Evolutionary conservation across 805 yeast species (phyloP).

Genomic region (Tetrapisispora fleetii): DNA sequence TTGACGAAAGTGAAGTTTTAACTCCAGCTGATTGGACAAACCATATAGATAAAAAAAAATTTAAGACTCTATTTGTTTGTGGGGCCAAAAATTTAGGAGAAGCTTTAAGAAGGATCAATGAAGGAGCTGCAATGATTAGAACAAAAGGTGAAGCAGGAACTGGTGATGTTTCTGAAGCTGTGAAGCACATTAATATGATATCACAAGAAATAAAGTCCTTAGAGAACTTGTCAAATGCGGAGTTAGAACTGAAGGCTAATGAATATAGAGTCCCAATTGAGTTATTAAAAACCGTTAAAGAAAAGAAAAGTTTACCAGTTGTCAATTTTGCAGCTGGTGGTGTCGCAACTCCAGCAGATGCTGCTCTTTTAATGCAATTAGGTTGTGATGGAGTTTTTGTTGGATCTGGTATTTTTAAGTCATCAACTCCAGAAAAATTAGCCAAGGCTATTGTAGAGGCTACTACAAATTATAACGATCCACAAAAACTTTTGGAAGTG

Average conservation of each 20-base stretch:
- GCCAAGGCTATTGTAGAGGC: slow-evolving; percentile 73
- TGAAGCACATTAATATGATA: slow-evolving; percentile 58
- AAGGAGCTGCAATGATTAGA: slow-evolving; percentile 82
- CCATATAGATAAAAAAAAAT: slow-evolving; percentile 53
- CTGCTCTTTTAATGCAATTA: slow-evolving; percentile 71
- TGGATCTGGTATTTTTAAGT: slow-evolving; percentile 71
- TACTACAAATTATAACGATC: slow-evolving; percentile 60
- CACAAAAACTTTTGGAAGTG: slow-evolving; percentile 48
- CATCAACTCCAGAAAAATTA: slow-evolving; percentile 57
- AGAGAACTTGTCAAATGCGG: slow-evolving; percentile 32
- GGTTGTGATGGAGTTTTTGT: slow-evolving; percentile 76
- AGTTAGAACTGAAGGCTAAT: slow-evolving; percentile 42
- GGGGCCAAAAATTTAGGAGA: slow-evolving; percentile 78
- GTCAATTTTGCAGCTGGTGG: slow-evolving; percentile 88
- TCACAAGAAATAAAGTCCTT: slow-evolving; percentile 38
- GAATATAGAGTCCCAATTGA: slow-evolving; percentile 50
- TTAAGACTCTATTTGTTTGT: slow-evolving; percentile 71
- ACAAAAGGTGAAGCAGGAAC: slow-evolving; percentile 89
- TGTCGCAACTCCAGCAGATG: slow-evolving; percentile 81
- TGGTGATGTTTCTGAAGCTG: slow-evolving; percentile 78
- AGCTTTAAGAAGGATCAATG: slow-evolving; percentile 66
- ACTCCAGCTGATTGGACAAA: slow-evolving; percentile 67
- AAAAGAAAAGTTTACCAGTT: slow-evolving; percentile 59
- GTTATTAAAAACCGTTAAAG: slow-evolving; percentile 35
- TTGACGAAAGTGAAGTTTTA: slow-evolving; percentile 76